A percentile compares a stretch with the other conserved stretches of the same genome.
Evolutionary conservation across 1,139 yeast genomes (phyloP).

Genomic region (Wickerhamomyces sp.): DNA sequence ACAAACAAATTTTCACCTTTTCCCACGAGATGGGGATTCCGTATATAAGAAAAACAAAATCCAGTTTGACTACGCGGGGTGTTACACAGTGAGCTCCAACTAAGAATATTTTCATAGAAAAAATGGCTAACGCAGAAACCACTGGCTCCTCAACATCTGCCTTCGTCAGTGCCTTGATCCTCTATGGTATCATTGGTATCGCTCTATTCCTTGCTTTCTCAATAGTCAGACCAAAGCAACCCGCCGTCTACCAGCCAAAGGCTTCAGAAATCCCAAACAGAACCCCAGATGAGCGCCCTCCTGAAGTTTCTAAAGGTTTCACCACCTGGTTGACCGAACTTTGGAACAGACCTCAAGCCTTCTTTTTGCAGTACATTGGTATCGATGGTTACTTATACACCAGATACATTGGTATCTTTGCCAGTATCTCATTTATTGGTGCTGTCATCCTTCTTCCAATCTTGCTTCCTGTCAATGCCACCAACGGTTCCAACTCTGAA

Average conservation of each 20-base stretch:
- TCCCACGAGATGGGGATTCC: too few species aligned
- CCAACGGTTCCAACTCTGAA: slow-evolving; percentile 54
- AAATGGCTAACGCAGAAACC: slow-evolving; percentile 5
- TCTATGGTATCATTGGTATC: slow-evolving; percentile 52
- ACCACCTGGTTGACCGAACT: slow-evolving; percentile 52
- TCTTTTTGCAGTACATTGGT: slow-evolving; percentile 73
- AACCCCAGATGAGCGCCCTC: slow-evolving; percentile 43
- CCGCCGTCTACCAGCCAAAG: slow-evolving; percentile 81
- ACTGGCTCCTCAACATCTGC: slow-evolving; percentile 39
- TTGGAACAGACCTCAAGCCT: slow-evolving; percentile 54
- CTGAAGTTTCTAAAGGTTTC: slow-evolving; percentile 50
- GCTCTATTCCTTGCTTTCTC: slow-evolving; percentile 56
- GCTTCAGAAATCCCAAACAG: slow-evolving; percentile 44
- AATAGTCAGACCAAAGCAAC: slow-evolving; percentile 56
- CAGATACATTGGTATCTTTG: slow-evolving; percentile 65
- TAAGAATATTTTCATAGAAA: too few species aligned
- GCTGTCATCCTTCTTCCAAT: slow-evolving; percentile 69
- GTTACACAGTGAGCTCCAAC: too few species aligned
- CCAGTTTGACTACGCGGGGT: too few species aligned
- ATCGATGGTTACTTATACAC: slow-evolving; percentile 85
- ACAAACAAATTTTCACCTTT: too few species aligned
- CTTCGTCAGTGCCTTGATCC: slow-evolving; percentile 47
- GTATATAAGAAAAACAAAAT: too few species aligned
- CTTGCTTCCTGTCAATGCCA: slow-evolving; percentile 81
- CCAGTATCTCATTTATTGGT: slow-evolving; percentile 55